Evolutionary conservation across 148 eudicot species (phyloP).

Genomic region (Amaranthus palmeri): DNA sequence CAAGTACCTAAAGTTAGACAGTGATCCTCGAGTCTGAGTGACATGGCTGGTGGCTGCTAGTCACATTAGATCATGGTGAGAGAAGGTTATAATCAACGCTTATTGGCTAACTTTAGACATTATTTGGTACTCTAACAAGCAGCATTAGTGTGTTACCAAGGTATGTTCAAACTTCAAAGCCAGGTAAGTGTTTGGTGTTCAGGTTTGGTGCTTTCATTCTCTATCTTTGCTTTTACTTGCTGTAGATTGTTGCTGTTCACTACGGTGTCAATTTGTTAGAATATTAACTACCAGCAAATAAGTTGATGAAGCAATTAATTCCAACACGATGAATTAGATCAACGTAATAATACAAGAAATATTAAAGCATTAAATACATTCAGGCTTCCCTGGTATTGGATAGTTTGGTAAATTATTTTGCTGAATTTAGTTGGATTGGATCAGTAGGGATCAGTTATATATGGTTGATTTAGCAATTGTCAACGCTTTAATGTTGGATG

Average conservation of each 20-base stretch:
- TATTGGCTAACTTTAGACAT: too few species aligned
- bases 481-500: not conserved
- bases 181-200: not conserved
- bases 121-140: too few species aligned
- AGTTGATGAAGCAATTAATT: not conserved
- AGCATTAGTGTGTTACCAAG: too few species aligned
- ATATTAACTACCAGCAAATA: not conserved
- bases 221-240: not conserved
- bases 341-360: not conserved
- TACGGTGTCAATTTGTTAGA: not conserved
- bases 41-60: too few species aligned
- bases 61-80: too few species aligned
- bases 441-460: not conserved
- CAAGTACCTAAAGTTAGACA: too few species aligned
- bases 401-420: not conserved
- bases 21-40: too few species aligned
- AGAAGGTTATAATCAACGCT: too few species aligned
- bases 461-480: not conserved
- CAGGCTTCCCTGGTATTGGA: not conserved
- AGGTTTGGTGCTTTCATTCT: not conserved
- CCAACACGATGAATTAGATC: not conserved
- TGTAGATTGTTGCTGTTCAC: not conserved
- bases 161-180: too few species aligned
- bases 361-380: not conserved
- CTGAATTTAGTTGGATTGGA: not conserved